Conservation (phyloP, 192 early-diverging fungal genomes). For the Gryganskiella cystojenkinii region DNA sequence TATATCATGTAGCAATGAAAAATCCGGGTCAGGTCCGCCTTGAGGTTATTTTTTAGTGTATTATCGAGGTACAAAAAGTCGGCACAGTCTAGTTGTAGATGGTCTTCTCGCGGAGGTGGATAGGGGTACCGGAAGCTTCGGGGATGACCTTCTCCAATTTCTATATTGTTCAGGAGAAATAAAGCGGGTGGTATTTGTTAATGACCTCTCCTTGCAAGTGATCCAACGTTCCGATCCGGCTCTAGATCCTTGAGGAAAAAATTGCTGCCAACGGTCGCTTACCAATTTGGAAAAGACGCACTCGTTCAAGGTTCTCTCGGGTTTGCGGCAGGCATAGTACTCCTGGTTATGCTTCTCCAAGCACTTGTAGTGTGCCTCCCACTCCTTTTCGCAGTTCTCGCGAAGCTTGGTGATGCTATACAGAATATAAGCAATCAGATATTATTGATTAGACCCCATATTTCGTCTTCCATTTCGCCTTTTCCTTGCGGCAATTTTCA, state of each 20-base stretch:
- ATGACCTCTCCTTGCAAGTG: too few relatives aligned
- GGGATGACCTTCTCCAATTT: constrained; percentile 80
- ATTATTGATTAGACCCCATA: too few relatives aligned
- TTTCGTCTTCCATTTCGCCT: too few relatives aligned
- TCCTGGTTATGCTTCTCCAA: constrained; percentile 94
- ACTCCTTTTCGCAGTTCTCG: constrained; percentile 88
- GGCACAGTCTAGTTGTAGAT: constrained; percentile 51
- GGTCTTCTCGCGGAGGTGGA: constrained; percentile 49
- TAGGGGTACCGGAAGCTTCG: constrained; percentile 60
- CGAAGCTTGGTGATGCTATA: constrained; percentile 86
- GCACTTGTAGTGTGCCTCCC: constrained; percentile 92
- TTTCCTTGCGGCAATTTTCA: too few relatives aligned
- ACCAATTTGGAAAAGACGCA: constrained; percentile 93
- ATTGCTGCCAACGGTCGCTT: constrained; percentile 14
- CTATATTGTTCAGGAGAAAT: constrained; percentile 12
- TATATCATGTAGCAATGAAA: too few relatives aligned
- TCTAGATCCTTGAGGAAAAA: neutral
- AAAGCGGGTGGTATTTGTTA: neutral
- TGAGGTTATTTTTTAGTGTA: too few relatives aligned
- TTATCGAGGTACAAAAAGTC: too few relatives aligned
- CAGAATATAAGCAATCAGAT: neutral
- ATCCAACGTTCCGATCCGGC: neutral
- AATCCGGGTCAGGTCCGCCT: too few relatives aligned
- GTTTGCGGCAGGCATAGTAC: constrained; percentile 78
- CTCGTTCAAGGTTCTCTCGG: constrained; percentile 84